Base-by-base conservation (phyloP, 176 grass and related monocot species). In the Oryza punctata region DNA sequence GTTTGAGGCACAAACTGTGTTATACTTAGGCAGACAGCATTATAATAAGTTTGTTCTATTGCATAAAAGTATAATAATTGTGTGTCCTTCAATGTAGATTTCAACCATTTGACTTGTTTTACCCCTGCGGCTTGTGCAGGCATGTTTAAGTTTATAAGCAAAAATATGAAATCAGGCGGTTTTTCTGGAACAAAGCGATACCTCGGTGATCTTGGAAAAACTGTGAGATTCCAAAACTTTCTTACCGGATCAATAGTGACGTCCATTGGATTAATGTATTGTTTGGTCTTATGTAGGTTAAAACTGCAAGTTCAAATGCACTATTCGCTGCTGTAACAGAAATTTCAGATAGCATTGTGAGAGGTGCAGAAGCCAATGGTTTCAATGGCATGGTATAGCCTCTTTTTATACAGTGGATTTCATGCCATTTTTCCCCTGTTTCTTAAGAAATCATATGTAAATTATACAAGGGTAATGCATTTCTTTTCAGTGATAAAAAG, bases 141-240 rank as follows among this genome's bases (percentile, higher is more conserved):
- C 68, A 96, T 96, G 94, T 96, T 96, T 87, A 96, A 96, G 81
- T 96, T 93, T 88, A 93, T 96, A 87, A 96, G 94, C 79, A 89
- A 96, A 84, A 86, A 92, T 80, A 93, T 96, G 41, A 89, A 96
- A 90, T 85, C 88, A 2, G 91, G 87, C 12, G 89, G 89, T 25
- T 84, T 90, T 79, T 88, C 85, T 73, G 94, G 94, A 78, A 96
- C 94, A 82, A 96, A 93, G 78, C 86, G 94, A 63, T 96, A 96
- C 88, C 65, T 96, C 69, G 94, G 94, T 87, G 94, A 96, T 89
- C 91, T 96, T 8, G 94, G 94, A 73, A 96, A 91, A 93, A 93
- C 94, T 37, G 94, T 93, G 87, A 91, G 84, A 66, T 81, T 85
- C n/a, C 44, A 38, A 80, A 92, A 80, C 82, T 33, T 72, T 44